Base-by-base conservation (phyloP, 1,284 basidiomycete species). In the Agroathelia rolfsii region DNA sequence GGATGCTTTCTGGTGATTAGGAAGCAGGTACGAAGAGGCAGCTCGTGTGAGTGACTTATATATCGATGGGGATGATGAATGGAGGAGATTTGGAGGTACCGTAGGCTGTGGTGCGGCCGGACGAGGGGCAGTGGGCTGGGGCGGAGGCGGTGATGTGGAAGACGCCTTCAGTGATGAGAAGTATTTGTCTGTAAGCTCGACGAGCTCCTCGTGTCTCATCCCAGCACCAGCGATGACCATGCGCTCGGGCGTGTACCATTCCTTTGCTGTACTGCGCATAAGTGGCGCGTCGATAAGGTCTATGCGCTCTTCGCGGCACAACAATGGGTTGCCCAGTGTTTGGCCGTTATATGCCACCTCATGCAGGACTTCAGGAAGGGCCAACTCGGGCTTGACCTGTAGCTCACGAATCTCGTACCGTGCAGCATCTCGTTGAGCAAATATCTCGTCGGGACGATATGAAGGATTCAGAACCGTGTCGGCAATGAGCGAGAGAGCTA, bases 171-270 rank as follows among this genome's bases (percentile, higher is more conserved):
- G 61, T 10, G 69, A 69, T 9, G 89, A 85, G 52, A 97, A 96
- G 50, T 83, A 70, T 53, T 83, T 80, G 52, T 92, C 74, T 0
- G 76, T 72, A 13, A 93, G 66, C 47, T 89, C 82, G 15, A 96
- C 83, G 3, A 98, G 69, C 43, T 88, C 71, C 46, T 88, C 76
- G 51, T 97, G 94, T 13, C 67, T 72, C 74, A 98, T 85, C 7
- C 94, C 94, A 3, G 86, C 84, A 14, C 90, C 93, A 2, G 94
- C 92, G 29, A 97, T 69, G 29, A 97, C 92, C 70, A 97, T 93
- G 32, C 88, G 64, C 49, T 96, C 90, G 1, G 94, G 92, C 30
- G 73, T 68, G 57, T 90, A 96, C 92, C 90, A 96, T 26, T 80
- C 73, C 36, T 66, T 60, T 66, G 87, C 77, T 46, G 72, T 86